Evolutionary conservation across 2,329 filamentous ascomycete species (phyloP).

Genomic region (Fusarium equiseti): DNA sequence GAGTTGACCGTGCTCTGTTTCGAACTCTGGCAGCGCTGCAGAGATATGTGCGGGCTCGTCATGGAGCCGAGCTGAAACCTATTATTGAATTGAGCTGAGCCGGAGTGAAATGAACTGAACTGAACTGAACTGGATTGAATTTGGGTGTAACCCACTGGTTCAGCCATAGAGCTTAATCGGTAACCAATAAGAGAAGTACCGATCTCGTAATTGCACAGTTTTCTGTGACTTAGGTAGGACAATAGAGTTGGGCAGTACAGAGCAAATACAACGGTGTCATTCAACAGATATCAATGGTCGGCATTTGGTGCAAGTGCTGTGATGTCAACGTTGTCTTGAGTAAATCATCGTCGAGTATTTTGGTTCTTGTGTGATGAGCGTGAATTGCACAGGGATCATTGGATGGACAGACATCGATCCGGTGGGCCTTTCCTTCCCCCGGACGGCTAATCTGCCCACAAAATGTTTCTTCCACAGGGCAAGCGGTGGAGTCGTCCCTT

Average conservation of each 20-base stretch:
- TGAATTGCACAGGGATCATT: conserved; percentile 19
- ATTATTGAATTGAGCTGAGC: background rate
- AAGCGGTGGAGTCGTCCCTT: conserved; percentile 12
- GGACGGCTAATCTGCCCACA: conserved; percentile 26
- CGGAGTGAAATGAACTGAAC: background rate
- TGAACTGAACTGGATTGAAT: conserved; percentile 5
- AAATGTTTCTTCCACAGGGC: conserved; percentile 36
- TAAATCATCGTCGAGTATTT: conserved; percentile 14
- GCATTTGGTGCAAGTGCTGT: background rate
- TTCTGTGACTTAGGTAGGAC: background rate
- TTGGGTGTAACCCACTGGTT: conserved; percentile 15
- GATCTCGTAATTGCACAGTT: conserved; percentile 2
- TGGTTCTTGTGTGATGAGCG: background rate
- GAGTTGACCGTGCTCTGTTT: conserved; percentile 26
- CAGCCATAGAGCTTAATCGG: conserved; percentile 5
- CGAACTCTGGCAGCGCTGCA: conserved; percentile 14
- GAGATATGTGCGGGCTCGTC: background rate
- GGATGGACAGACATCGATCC: conserved; percentile 18
- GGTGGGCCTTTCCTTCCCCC: conserved; percentile 25
- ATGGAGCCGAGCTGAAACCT: background rate
- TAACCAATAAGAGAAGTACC: conserved; percentile 28
- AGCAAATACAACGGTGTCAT: conserved; percentile 11
- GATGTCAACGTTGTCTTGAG: conserved; percentile 11
- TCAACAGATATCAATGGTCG: conserved; percentile 8
- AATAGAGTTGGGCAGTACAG: background rate